phyloP scores from a whole-genome alignment of 306 rosid genomes.

The Abrus precatorius region DNA sequence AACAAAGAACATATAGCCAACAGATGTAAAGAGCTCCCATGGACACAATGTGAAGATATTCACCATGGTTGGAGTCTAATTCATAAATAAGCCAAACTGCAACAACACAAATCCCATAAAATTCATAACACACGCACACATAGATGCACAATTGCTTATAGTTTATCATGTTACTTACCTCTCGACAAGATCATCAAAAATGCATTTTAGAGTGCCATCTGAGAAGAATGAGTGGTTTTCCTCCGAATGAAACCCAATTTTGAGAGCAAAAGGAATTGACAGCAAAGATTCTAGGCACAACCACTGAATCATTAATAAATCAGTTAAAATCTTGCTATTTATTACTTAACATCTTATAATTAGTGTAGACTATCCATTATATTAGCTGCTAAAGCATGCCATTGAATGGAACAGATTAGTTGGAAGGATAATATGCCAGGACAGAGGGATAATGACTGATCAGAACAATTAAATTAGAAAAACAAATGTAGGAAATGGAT shows the following conservation, averaged over 20 bases:
- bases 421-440: conserved; percentile 19
- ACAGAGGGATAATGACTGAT: conserved; percentile 29
- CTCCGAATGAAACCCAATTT: conserved; percentile 59
- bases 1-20: conserved; percentile 24
- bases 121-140: conserved; percentile 6
- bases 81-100: conserved; percentile 20
- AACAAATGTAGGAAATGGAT: conserved; percentile 13
- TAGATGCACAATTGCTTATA: conserved; percentile 6
- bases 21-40: conserved; percentile 5
- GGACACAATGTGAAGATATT: conserved; percentile 9
- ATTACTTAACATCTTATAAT: conserved; percentile 31
- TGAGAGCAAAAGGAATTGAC: conserved; percentile 73
- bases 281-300: conserved; percentile 83
- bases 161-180: conserved; percentile 62
- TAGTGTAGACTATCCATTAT: conserved; percentile 3
- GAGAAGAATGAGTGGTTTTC: conserved; percentile 58
- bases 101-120: conserved; percentile 38
- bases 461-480: conserved; percentile 31
- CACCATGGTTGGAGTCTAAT: conserved; percentile 22
- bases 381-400: conserved; percentile 28
- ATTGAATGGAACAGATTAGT: conserved; percentile 20
- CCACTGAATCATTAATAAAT: conserved; percentile 74
- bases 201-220: conserved; percentile 68
- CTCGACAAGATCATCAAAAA: conserved; percentile 82
- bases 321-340: conserved; percentile 38